Conservation (phyloP, 2,329 filamentous ascomycete genomes). For the Aureobasidium sp. region DNA sequence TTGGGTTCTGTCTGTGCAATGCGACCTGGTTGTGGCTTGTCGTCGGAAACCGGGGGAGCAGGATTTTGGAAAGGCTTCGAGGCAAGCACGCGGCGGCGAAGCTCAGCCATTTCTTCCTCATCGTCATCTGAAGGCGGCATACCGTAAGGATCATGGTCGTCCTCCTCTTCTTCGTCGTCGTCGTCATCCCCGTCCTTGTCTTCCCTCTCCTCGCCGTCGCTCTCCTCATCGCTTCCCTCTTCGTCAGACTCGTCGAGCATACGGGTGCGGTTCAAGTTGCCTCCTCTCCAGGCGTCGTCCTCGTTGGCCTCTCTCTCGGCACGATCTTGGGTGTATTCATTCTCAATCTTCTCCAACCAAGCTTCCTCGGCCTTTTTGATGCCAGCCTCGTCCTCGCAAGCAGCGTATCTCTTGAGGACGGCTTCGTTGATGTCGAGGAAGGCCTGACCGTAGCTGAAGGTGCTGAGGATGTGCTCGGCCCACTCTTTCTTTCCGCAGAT, state of each 20-base stretch:
- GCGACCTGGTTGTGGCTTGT: slow-evolving; percentile 52
- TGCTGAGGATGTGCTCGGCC: slow-evolving; percentile 72
- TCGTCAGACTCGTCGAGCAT: slow-evolving; percentile 45
- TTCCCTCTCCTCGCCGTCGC: slow-evolving; percentile 36
- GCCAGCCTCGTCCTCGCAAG: slow-evolving; percentile 68
- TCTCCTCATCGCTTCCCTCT: slow-evolving; percentile 32
- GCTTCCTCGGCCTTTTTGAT: slow-evolving; percentile 77
- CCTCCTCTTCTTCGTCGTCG: slow-evolving; percentile 31
- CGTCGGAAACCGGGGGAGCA: slow-evolving; percentile 27
- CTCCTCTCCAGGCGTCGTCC: slow-evolving; percentile 80
- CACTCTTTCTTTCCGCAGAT: slow-evolving; percentile 90
- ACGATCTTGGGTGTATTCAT: slow-evolving; percentile 73
- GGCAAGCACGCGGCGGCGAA: slow-evolving; percentile 78
- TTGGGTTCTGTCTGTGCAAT: slow-evolving; percentile 48
- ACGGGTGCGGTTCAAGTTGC: slow-evolving; percentile 66
- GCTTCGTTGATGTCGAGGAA: slow-evolving; percentile 87
- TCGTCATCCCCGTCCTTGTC: slow-evolving; percentile 36
- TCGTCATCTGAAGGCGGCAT: slow-evolving; percentile 71
- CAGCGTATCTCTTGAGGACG: slow-evolving; percentile 74
- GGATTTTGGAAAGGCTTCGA: slow-evolving; percentile 76
- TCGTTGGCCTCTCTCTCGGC: slow-evolving; percentile 50
- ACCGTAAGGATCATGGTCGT: slow-evolving; percentile 58
- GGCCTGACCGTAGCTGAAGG: slow-evolving; percentile 79
- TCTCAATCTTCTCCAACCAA: slow-evolving; percentile 86
- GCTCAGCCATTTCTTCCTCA: slow-evolving; percentile 86